These are phyloP conservation scores for Puccinia coronata DNA, from an alignment of 1,284 basidiomycete species.

Conservation along the genomic window DNA sequence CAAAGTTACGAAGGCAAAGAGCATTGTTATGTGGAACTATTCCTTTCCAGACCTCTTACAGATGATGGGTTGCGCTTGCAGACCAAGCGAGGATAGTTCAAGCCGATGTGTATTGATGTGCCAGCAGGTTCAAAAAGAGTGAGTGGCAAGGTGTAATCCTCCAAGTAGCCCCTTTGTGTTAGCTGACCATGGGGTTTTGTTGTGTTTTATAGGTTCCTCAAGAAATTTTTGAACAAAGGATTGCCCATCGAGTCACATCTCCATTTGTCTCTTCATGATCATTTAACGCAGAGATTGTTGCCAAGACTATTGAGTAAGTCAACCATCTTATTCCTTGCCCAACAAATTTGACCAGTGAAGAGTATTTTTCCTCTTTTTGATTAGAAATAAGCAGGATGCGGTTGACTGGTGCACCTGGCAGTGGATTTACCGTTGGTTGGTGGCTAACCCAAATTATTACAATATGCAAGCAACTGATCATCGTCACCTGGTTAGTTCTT, in stretches of 20 bases:
- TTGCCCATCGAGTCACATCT: conserved; percentile 95
- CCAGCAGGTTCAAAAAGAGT: conserved; percentile 74
- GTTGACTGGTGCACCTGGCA: conserved; percentile 68
- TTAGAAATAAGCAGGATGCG: conserved; percentile 84
- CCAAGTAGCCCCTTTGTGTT: neutral
- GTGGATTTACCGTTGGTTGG: conserved; percentile 52
- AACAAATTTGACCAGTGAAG: conserved; percentile 32
- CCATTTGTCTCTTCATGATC: conserved; percentile 79
- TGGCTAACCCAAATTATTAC: conserved; percentile 76
- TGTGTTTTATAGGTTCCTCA: conserved; percentile 65
- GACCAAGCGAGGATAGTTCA: conserved; percentile 78
- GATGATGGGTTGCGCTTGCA: conserved; percentile 96
- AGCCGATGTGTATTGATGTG: conserved; percentile 94
- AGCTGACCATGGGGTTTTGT: conserved; percentile 1
- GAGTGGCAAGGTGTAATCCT: neutral
- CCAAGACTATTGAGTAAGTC: conserved; percentile 83
- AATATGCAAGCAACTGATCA: conserved; percentile 80
- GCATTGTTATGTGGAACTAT: conserved; percentile 95
- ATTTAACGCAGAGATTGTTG: conserved; percentile 98
- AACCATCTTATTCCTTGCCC: conserved; percentile 45
- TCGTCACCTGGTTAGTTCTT: conserved; percentile 71
- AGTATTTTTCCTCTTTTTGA: neutral
- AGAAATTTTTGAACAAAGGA: conserved; percentile 95
- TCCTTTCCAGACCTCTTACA: conserved; percentile 96
- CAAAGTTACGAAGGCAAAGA: conserved; percentile 83